Evolutionary conservation across 768 basidiomycete species (phyloP).

Genomic region (Hemileccinum impolitum): DNA sequence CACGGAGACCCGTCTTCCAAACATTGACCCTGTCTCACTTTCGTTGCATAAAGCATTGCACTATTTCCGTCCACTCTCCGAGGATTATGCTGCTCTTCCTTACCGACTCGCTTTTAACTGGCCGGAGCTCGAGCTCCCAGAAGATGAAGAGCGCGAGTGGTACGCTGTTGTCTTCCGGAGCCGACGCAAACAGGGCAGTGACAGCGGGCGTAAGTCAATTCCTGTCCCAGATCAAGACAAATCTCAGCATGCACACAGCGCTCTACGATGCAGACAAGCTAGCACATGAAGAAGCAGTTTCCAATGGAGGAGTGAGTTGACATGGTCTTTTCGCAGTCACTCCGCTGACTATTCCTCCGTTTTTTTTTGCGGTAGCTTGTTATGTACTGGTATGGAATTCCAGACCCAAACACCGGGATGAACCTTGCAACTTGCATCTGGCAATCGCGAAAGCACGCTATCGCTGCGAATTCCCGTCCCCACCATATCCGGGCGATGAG

Average conservation of each 20-base stretch:
- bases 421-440: slow-evolving; percentile 97
- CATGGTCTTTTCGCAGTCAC: neutral
- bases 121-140: slow-evolving; percentile 62
- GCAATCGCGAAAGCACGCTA: slow-evolving; percentile 83
- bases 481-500: slow-evolving; percentile 82
- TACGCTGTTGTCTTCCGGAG: slow-evolving; percentile 91
- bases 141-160: slow-evolving; percentile 79
- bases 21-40: slow-evolving; percentile 82
- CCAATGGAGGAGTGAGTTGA: slow-evolving; percentile 72
- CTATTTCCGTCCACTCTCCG: slow-evolving; percentile 57
- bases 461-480: slow-evolving; percentile 74
- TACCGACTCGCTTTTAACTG: slow-evolving; percentile 90
- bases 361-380: slow-evolving; percentile 49
- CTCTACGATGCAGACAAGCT: slow-evolving; percentile 83
- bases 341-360: slow-evolving; percentile 2
- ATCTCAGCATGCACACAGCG: slow-evolving; percentile 37
- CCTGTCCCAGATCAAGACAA: neutral
- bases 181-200: slow-evolving; percentile 66
- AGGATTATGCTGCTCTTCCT: slow-evolving; percentile 56
- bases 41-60: slow-evolving; percentile 86
- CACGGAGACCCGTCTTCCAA: slow-evolving; percentile 75
- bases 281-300: slow-evolving; percentile 92
- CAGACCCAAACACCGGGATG: slow-evolving; percentile 67
- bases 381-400: slow-evolving; percentile 93
- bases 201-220: slow-evolving; percentile 54